phyloP scores from a whole-genome alignment of 2,329 filamentous ascomycete genomes.

The Pyrenochaeta sp. region DNA sequence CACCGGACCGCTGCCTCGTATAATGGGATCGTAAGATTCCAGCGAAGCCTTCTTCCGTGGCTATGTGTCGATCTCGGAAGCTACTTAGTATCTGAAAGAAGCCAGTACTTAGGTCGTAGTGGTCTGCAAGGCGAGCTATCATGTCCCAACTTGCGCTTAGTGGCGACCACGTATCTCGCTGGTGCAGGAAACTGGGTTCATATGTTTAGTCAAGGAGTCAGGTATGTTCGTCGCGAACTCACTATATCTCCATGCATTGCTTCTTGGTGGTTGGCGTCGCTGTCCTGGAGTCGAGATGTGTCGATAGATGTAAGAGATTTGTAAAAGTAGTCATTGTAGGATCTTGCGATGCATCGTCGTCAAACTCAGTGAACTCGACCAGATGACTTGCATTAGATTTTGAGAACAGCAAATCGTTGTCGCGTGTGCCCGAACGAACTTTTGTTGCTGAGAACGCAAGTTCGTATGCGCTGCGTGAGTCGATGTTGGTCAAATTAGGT shows the following conservation, averaged over 20 bases:
- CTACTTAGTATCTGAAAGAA: background rate
- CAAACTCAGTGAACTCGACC: too few species aligned
- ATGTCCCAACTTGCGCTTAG: constrained; percentile 1
- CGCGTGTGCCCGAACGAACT: too few species aligned
- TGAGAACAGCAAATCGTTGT: too few species aligned
- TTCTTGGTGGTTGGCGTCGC: background rate
- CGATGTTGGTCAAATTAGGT: too few species aligned
- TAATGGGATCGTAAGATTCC: background rate
- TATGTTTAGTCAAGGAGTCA: background rate
- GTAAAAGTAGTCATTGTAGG: too few species aligned
- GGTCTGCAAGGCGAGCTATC: background rate
- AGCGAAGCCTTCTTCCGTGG: constrained; percentile 3
- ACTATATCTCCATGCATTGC: background rate
- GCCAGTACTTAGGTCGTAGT: background rate
- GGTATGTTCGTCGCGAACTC: background rate
- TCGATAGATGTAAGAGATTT: too few species aligned
- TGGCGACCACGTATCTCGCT: constrained; percentile 4
- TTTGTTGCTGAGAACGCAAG: too few species aligned
- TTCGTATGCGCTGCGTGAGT: too few species aligned
- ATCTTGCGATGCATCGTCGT: too few species aligned
- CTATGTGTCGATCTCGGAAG: constrained; percentile 2
- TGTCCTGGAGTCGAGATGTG: too few species aligned
- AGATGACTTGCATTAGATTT: too few species aligned
- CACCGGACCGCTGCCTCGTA: background rate
- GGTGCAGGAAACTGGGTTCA: background rate